Base-by-base conservation (phyloP, 768 basidiomycete genomes). In the Boletus insuetus region DNA sequence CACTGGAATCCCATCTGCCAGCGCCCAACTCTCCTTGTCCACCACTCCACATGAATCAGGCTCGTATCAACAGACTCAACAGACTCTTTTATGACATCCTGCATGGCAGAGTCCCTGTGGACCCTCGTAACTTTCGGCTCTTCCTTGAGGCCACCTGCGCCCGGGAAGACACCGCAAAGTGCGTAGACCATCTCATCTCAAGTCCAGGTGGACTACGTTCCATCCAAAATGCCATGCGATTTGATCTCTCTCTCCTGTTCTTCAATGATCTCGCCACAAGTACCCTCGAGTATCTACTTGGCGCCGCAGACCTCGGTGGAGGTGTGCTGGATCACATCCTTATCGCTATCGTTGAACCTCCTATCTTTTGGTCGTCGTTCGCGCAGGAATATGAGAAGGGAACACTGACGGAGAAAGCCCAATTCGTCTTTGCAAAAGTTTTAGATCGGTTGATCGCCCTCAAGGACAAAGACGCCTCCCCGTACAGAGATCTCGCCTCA, bases 321-420 rank as follows among this genome's bases (percentile, higher is more conserved):
- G 58, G 68, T 4, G 73, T 76, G 35, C 56, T 85, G 1, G 60
- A 73, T n/a, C 63, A 69, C 29, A 61, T 84, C n/a, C 52, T 85
- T 24, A 17, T 66, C 39, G 58, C 63, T 2, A 77, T 84, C 10
- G 76, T 78, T 8, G 75, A 83, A 0, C 83, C 83, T 4, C 75
- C 81, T 0, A 72, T 82, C 16, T 84, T 84, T 58, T 85, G 80
- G 81, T 56, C 54, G 12, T 53, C 64, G 1, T 76, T 79, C 51
- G 50, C 58, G 0, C 48, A 56, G 17, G 75, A 67, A 11, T 80
- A 78, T 35, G 60, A 72, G 46, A 55, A 54, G 0, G 68, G 68
- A 16, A 31, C 55, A 0, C 65, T 82, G 42, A 24, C 58, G 9
- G 73, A 74, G 16, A 54, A 64, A 0, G 76, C 73, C 2, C 75